Conservation (phyloP, 768 basidiomycete species). For the Tylopilus rubrobrunneus region DNA sequence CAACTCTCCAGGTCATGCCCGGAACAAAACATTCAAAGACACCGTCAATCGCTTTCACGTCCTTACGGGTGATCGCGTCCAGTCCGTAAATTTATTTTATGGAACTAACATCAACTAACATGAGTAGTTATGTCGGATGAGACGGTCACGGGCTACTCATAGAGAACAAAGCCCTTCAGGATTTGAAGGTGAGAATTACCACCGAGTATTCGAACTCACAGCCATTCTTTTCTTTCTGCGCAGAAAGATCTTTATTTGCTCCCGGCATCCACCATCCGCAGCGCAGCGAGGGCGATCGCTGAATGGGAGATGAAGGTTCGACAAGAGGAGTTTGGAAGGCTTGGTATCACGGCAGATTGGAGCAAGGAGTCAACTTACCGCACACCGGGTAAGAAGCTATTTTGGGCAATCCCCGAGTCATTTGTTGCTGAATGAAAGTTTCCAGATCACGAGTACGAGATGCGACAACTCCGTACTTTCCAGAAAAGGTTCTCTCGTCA, state of each 20-base stretch:
- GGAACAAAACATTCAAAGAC: conserved; percentile 97
- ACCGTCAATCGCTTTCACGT: conserved; percentile 90
- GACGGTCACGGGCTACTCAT: conserved; percentile 98
- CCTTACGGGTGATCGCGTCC: conserved; percentile 68
- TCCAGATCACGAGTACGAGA: conserved; percentile 81
- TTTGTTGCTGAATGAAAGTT: neutral
- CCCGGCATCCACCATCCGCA: conserved; percentile 54
- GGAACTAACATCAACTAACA: conserved; percentile 1
- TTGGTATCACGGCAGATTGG: conserved; percentile 96
- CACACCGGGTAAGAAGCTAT: conserved; percentile 62
- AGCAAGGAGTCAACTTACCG: conserved; percentile 66
- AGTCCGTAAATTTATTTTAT: conserved; percentile 48
- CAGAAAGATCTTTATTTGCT: conserved; percentile 51
- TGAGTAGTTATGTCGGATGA: conserved; percentile 83
- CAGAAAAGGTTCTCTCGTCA: conserved; percentile 60
- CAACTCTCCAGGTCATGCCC: conserved; percentile 68
- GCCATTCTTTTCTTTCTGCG: neutral
- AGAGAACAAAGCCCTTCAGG: conserved; percentile 86
- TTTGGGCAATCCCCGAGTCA: neutral
- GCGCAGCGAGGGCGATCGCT: conserved; percentile 70
- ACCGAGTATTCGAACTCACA: neutral
- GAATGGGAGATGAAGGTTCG: conserved; percentile 71
- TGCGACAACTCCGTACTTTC: conserved; percentile 83
- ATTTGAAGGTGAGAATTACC: conserved; percentile 53
- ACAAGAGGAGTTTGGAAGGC: conserved; percentile 69